A percentile compares a stretch with the other conserved stretches of the same genome.
phyloP scores from a whole-genome alignment of 2,329 filamentous ascomycete species.

The Xylariales sp. region DNA sequence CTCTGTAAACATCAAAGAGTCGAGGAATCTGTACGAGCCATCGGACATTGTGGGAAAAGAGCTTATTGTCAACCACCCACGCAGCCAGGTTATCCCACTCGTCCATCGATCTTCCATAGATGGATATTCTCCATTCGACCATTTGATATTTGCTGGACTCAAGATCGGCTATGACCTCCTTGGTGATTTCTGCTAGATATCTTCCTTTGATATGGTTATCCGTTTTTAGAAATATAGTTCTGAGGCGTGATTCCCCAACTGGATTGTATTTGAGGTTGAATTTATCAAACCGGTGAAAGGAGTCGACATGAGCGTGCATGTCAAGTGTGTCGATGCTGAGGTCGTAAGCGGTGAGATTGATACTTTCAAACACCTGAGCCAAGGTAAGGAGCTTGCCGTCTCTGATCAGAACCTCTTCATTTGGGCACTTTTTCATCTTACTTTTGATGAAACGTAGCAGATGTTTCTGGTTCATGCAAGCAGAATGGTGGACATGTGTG shows the following conservation, averaged over 20 bases:
- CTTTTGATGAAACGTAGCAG: slow-evolving; percentile 97
- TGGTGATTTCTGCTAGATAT: slow-evolving; percentile 95
- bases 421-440: slow-evolving; percentile 98
- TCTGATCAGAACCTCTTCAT: slow-evolving; percentile 88
- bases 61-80: slow-evolving; percentile 97
- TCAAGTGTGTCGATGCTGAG: slow-evolving; percentile 97
- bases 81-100: slow-evolving; percentile 98
- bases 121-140: slow-evolving; percentile 98
- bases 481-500: slow-evolving; percentile 97
- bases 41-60: slow-evolving; percentile 95
- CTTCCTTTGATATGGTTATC: slow-evolving; percentile 96
- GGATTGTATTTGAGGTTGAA: slow-evolving; percentile 99
- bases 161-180: slow-evolving; percentile 93
- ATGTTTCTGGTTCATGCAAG: slow-evolving; percentile 99
- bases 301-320: slow-evolving; percentile 99
- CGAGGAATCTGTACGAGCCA: slow-evolving; percentile 96
- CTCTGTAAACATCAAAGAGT: slow-evolving; percentile 93
- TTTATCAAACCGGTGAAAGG: slow-evolving; percentile 98
- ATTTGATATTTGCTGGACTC: slow-evolving; percentile 99
- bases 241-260: slow-evolving; percentile 86
- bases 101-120: slow-evolving; percentile 86
- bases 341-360: slow-evolving; percentile 95
- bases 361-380: slow-evolving; percentile 91
- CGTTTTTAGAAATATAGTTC: slow-evolving; percentile 98
- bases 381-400: slow-evolving; percentile 91